A percentile compares a stretch with the other conserved stretches of the same genome.
Conservation (phyloP, 352 stramenopile species). For the Halophytophthora polymorphica region DNA sequence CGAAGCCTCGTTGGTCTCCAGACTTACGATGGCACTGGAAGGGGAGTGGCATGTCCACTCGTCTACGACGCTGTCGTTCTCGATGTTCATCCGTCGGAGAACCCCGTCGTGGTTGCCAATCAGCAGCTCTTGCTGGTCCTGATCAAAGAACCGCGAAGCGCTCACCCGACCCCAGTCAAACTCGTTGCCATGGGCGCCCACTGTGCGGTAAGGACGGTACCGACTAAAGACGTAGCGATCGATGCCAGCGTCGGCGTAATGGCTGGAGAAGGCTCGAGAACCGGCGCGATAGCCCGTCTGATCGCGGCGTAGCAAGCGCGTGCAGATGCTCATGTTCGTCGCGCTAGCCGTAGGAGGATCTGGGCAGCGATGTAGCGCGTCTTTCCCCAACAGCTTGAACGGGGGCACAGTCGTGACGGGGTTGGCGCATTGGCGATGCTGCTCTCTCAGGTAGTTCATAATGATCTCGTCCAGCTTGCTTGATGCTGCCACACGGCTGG, state of each 20-base stretch:
- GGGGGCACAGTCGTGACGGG: slow-evolving; percentile 84
- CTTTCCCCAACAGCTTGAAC: slow-evolving; percentile 69
- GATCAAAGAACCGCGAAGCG: slow-evolving; percentile 59
- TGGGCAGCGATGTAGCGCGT: slow-evolving; percentile 67
- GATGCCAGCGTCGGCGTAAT: slow-evolving; percentile 62
- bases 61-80: slow-evolving; percentile 58
- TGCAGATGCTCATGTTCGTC: slow-evolving; percentile 64
- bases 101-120: slow-evolving; percentile 78
- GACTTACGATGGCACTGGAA: slow-evolving; percentile 61
- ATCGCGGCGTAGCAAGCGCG: slow-evolving; percentile 48
- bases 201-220: slow-evolving; percentile 62
- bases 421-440: slow-evolving; percentile 86
- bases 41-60: slow-evolving; percentile 73
- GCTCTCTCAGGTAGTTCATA: slow-evolving; percentile 82
- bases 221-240: slow-evolving; percentile 79
- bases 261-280: slow-evolving; percentile 37
- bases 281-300: slow-evolving; percentile 47
- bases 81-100: slow-evolving; percentile 55
- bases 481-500: slow-evolving; percentile 4
- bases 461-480: slow-evolving; percentile 84
- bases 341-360: slow-evolving; percentile 45
- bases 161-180: slow-evolving; percentile 60
- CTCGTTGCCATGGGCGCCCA: slow-evolving; percentile 45
- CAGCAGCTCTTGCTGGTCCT: slow-evolving; percentile 60
- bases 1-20: slow-evolving; percentile 71